These are phyloP conservation scores for Clavispora santaluciae DNA, from an alignment of 805 yeast species.

Conservation along the genomic window DNA sequence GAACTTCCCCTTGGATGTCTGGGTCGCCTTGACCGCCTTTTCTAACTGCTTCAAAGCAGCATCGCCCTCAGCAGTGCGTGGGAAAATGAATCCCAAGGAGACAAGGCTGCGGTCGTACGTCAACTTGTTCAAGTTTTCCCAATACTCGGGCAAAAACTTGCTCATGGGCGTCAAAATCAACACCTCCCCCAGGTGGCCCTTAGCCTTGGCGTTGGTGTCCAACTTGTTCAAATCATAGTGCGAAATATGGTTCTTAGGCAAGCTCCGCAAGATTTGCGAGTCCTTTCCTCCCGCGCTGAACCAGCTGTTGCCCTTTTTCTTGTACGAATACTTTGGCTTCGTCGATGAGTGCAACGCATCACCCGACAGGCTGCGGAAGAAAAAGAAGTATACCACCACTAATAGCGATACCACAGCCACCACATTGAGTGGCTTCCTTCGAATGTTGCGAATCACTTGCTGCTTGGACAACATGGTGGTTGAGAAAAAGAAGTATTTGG, in stretches of 20 bases:
- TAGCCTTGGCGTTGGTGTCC: slow-evolving; percentile 66
- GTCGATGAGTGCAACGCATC: slow-evolving; percentile 7
- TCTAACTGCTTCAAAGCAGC: slow-evolving; percentile 67
- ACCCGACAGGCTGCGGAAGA: slow-evolving; percentile 15
- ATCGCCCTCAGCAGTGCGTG: slow-evolving; percentile 80
- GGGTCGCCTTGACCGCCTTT: slow-evolving; percentile 66
- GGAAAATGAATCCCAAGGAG: slow-evolving; percentile 88
- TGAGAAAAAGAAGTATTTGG: slow-evolving; percentile 1
- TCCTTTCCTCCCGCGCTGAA: slow-evolving; percentile 45
- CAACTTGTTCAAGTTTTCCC: slow-evolving; percentile 75
- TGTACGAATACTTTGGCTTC: slow-evolving; percentile 42
- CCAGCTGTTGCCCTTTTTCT: slow-evolving; percentile 41
- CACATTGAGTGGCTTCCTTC: slow-evolving; percentile 52
- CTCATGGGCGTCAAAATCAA: slow-evolving; percentile 89
- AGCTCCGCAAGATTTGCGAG: slow-evolving; percentile 51
- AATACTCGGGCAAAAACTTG: slow-evolving; percentile 76
- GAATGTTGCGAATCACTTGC: slow-evolving; percentile 43
- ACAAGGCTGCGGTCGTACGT: slow-evolving; percentile 80
- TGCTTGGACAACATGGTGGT: slow-evolving; percentile 14
- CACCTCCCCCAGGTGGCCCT: slow-evolving; percentile 73
- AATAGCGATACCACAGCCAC: slow-evolving; percentile 45
- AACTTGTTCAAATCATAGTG: slow-evolving; percentile 82
- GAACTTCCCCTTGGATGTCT: slow-evolving; percentile 62
- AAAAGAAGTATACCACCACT: slow-evolving; percentile 38
- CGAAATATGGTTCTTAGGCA: slow-evolving; percentile 69